These are phyloP conservation scores for Moringa oleifera DNA, from an alignment of 345 rosid species.

Conservation along the genomic window DNA sequence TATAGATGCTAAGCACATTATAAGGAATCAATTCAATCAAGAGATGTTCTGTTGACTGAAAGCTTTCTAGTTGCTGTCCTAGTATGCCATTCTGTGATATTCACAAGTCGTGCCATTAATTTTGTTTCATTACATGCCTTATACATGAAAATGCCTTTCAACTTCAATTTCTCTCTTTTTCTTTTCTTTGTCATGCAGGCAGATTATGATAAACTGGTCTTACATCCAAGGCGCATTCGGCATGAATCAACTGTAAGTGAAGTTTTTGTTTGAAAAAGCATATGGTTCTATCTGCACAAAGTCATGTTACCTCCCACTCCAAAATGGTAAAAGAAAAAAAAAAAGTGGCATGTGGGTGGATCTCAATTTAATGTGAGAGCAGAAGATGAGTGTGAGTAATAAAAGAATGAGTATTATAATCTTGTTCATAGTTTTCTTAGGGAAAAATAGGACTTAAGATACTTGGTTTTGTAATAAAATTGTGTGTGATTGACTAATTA, in stretches of 20 bases:
- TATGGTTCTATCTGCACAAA: background rate
- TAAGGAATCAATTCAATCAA: background rate
- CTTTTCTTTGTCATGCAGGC: conserved; percentile 40
- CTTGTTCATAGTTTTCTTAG: background rate
- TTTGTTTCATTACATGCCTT: background rate
- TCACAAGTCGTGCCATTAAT: background rate
- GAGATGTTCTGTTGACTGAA: background rate
- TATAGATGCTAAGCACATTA: background rate
- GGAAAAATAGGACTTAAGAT: background rate
- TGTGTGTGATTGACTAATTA: background rate
- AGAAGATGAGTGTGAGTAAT: too few relatives aligned
- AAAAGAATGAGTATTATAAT: too few relatives aligned
- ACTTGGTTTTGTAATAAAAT: too few relatives aligned
- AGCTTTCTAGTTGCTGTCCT: background rate
- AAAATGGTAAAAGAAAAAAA: too few relatives aligned
- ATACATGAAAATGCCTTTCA: background rate
- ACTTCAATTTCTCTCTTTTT: background rate
- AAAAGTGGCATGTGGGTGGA: too few relatives aligned
- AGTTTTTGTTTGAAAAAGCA: conserved; percentile 11
- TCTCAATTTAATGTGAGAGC: too few relatives aligned
- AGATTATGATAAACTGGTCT: conserved; percentile 59
- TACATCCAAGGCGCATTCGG: conserved; percentile 56
- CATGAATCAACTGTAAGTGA: conserved; percentile 89
- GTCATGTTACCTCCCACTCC: too few relatives aligned
- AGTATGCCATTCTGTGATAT: background rate